Base-by-base conservation (phyloP, 177 flowering plant species). In the Tripterygium wilfordii region DNA sequence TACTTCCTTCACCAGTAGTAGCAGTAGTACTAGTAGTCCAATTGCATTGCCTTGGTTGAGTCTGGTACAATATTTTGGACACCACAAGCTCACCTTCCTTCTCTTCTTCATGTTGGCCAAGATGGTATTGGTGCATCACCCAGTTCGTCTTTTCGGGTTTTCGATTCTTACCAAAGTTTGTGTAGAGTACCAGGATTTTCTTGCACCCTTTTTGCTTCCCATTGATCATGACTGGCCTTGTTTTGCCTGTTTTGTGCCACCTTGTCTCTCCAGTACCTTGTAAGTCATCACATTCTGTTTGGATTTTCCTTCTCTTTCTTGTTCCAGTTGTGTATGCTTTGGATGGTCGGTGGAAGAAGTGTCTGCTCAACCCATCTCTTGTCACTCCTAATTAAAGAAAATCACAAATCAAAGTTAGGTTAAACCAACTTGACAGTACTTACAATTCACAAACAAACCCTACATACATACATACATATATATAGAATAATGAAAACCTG, bases 101-200 rank as follows among this genome's bases (percentile, higher is more conserved):
- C 75, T 88, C 96, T 49, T 85, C 96, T 39, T 88, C 96, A 28
- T 64, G 68, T 44, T 76, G 88, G 5, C 96, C 96, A 27, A 88
- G 61, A 39, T 88, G 96, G 64, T 85, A 88, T 30, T 88, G 96
- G 61, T 88, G 96, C 96, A 88, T 88, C 10, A 88, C 96, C 96
- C 96, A 88, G 43, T 81, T 88, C 14, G 96, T 88, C 60, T 88
- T 88, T 46, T 85, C 91, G 3, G 96, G 96, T 55, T 82, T 88
- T 41, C 91, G 57, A 26, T 83, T 81, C 31, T 88, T 88, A 0
- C 96, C 95, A 28, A 83, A 88, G 57, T 88, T 88, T 27, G 95
- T 88, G 41, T 88, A 88, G 43, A 88, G 80, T 24, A 88, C 96
- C 5, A 88, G 58, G 20, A 88, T 88, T 54, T 88, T 88, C 83